phyloP scores from a whole-genome alignment of 345 rosid genomes.

The Dovyalis caffra region DNA sequence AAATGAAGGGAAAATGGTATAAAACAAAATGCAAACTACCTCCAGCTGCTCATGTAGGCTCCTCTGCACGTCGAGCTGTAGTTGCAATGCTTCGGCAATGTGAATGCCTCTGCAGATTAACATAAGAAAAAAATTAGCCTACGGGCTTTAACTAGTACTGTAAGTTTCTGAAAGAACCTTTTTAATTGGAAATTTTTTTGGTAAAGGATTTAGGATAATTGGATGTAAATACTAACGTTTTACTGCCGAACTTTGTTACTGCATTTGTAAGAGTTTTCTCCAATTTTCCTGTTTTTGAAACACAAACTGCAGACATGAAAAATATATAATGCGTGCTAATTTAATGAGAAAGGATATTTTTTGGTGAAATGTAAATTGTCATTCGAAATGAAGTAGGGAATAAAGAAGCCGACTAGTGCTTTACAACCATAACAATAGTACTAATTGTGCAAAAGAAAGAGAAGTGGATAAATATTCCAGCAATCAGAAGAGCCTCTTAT shows the following conservation, averaged over 20 bases:
- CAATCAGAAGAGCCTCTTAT: background rate
- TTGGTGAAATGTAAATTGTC: background rate
- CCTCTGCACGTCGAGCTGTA: slow-evolving; percentile 36
- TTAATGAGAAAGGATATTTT: background rate
- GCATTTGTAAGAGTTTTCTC: background rate
- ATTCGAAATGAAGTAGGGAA: no score
- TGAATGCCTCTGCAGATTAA: slow-evolving; percentile 19
- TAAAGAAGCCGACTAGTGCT: background rate
- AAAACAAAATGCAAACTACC: slow-evolving; percentile 17
- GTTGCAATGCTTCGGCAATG: slow-evolving; percentile 24
- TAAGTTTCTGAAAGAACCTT: background rate
- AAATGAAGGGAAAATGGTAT: background rate
- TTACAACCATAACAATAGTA: background rate
- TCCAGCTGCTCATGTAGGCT: slow-evolving; percentile 35
- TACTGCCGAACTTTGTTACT: background rate
- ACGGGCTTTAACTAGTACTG: background rate
- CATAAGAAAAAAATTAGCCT: background rate
- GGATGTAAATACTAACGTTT: slow-evolving; percentile 4
- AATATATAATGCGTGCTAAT: background rate
- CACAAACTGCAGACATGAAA: background rate
- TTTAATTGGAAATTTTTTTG: background rate
- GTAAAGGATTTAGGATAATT: no score
- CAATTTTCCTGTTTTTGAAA: slow-evolving; percentile 2
- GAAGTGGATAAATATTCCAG: background rate
- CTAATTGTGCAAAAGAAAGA: background rate